phyloP scores from a whole-genome alignment of 202 grass and related monocot species.

The Tripidium arundinaceum region DNA sequence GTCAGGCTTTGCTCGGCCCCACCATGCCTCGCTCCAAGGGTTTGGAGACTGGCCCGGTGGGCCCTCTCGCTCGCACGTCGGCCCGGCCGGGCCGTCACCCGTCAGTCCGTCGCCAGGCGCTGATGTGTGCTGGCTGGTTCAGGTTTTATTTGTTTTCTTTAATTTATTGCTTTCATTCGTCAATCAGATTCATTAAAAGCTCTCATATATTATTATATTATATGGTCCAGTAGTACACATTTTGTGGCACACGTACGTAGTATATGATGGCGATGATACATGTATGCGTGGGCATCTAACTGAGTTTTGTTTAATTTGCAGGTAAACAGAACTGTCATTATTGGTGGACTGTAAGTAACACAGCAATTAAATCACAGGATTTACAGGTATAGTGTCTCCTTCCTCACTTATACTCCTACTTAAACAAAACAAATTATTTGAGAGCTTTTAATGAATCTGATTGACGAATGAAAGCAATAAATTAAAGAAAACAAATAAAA shows the following conservation, averaged over 20 bases:
- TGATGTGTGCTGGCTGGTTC: neutral
- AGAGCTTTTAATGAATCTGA: neutral
- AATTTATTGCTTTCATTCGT: neutral
- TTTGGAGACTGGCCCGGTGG: neutral
- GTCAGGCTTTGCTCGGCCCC: conserved; percentile 15
- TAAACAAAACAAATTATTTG: neutral
- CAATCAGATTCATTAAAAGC: neutral
- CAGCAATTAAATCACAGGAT: neutral
- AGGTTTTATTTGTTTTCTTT: neutral
- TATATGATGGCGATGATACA: no score
- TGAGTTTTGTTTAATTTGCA: neutral
- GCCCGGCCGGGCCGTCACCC: no score
- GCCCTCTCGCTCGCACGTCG: neutral
- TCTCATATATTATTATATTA: no score
- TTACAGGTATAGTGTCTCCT: neutral
- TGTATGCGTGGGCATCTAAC: neutral
- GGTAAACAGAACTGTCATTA: neutral
- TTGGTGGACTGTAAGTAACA: neutral
- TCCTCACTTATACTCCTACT: neutral
- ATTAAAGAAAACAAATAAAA: neutral
- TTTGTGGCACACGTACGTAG: no score
- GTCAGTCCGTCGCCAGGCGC: neutral
- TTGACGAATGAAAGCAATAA: neutral
- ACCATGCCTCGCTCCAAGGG: conserved; percentile 1
- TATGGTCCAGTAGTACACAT: no score